Percentiles rank a stretch among this genome's conserved stretches.
phyloP scores from a whole-genome alignment of 257 asterid genomes.

The Fraxinus americana region DNA sequence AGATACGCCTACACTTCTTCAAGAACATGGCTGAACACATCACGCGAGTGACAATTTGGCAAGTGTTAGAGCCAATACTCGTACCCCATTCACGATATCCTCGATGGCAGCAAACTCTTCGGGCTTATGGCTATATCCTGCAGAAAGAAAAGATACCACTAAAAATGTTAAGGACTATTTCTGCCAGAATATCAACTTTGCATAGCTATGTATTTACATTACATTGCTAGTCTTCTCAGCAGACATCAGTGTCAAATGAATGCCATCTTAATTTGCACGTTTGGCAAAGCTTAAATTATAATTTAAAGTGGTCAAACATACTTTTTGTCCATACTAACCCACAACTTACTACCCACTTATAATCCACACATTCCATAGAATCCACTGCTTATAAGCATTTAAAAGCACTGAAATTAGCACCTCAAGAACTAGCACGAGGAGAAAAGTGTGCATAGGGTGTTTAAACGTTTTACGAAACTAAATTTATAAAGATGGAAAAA shows the following conservation, averaged over 20 bases:
- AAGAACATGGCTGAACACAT: not conserved
- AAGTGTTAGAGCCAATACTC: conserved; percentile 66
- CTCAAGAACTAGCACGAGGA: too few relatives aligned
- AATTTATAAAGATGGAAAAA: not conserved
- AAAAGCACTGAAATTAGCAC: not conserved
- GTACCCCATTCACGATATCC: conserved; percentile 55
- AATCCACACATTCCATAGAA: too few relatives aligned
- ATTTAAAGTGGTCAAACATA: too few relatives aligned
- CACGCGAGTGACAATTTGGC: conserved; percentile 52
- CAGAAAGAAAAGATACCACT: not conserved
- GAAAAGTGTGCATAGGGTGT: not conserved
- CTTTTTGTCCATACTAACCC: too few relatives aligned
- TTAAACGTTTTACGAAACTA: too few relatives aligned
- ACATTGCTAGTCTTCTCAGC: not conserved
- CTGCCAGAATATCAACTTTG: not conserved
- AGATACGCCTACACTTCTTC: not conserved
- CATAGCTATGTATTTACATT: not conserved
- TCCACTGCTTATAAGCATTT: too few relatives aligned
- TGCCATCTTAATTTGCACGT: not conserved
- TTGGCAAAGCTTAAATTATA: too few relatives aligned
- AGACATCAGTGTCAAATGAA: not conserved
- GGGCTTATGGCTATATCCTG: conserved; percentile 84
- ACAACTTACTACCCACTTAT: too few relatives aligned
- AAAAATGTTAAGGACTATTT: too few relatives aligned
- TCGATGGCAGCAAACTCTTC: conserved; percentile 49